These are phyloP conservation scores for Hypomontagnella submonticulosa DNA, from an alignment of 495 filamentous ascomycete species.

Conservation along the genomic window DNA sequence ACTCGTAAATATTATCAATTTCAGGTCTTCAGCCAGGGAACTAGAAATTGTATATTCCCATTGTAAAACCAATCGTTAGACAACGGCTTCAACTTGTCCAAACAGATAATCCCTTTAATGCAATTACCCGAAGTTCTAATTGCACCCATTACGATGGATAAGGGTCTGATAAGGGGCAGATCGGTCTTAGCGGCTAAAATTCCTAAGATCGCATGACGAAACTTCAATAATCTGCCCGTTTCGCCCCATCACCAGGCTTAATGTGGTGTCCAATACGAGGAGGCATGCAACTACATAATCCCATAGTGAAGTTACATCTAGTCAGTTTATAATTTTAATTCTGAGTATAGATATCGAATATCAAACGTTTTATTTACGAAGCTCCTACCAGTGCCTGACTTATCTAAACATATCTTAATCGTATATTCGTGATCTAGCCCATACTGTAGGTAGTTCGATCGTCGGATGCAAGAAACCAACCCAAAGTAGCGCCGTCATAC, in stretches of 20 bases:
- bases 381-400: not conserved
- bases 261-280: slow-evolving; percentile 14
- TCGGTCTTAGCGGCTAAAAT: slow-evolving; percentile 29
- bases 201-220: slow-evolving; percentile 25
- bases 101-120: slow-evolving; percentile 2
- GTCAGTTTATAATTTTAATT: not conserved
- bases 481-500: slow-evolving; percentile 13
- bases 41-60: too few species aligned
- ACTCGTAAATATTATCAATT: too few species aligned
- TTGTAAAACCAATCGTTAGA: too few species aligned
- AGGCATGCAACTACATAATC: not conserved
- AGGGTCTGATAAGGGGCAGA: not conserved
- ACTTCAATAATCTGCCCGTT: slow-evolving; percentile 1
- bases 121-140: slow-evolving; percentile 23
- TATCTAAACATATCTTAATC: not conserved
- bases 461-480: too few species aligned
- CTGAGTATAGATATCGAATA: not conserved
- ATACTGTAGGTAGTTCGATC: not conserved
- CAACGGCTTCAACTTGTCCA: not conserved
- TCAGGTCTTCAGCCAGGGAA: too few species aligned
- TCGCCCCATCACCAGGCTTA: slow-evolving; percentile 8
- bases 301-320: not conserved
- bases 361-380: slow-evolving; percentile 1
- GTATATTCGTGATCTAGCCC: slow-evolving; percentile 1
- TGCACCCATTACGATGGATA: not conserved